Evolutionary conservation across 2,329 filamentous ascomycete species (phyloP).

Genomic region (Microdochium bolleyi): DNA sequence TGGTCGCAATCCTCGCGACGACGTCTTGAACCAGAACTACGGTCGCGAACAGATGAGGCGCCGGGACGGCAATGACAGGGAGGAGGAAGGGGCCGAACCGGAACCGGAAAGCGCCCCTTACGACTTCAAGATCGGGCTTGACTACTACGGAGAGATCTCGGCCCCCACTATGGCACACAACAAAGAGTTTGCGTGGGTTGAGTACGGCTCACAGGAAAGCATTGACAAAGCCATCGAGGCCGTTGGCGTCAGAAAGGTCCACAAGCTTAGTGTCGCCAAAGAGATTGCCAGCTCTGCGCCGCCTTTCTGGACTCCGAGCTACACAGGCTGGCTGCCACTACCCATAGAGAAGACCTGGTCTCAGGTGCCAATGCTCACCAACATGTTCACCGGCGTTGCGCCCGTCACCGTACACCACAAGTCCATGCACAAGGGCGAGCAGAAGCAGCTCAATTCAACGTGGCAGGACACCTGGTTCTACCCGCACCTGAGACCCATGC

Average conservation of each 20-base stretch:
- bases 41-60: neutral
- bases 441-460: neutral
- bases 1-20: neutral
- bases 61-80: neutral
- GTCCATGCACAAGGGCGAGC: neutral
- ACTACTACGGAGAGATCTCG: constrained; percentile 3
- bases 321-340: constrained; percentile 1
- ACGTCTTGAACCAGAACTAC: neutral
- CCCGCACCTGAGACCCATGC: constrained; percentile 1
- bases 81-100: neutral
- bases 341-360: constrained; percentile 1
- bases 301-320: constrained; percentile 3
- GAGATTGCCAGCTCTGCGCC: constrained; percentile 1
- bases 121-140: constrained; percentile 3
- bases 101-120: neutral
- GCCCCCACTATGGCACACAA: neutral
- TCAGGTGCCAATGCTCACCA: constrained; percentile 2
- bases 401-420: constrained; percentile 1
- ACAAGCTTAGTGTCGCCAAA: neutral
- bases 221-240: neutral
- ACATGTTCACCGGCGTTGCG: constrained; percentile 2
- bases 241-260: neutral
- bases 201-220: neutral
- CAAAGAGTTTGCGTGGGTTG: constrained; percentile 1
- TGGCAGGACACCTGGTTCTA: constrained; percentile 3